Conservation (phyloP, 1,284 basidiomycete genomes). For the Rhizopogon parksii region DNA sequence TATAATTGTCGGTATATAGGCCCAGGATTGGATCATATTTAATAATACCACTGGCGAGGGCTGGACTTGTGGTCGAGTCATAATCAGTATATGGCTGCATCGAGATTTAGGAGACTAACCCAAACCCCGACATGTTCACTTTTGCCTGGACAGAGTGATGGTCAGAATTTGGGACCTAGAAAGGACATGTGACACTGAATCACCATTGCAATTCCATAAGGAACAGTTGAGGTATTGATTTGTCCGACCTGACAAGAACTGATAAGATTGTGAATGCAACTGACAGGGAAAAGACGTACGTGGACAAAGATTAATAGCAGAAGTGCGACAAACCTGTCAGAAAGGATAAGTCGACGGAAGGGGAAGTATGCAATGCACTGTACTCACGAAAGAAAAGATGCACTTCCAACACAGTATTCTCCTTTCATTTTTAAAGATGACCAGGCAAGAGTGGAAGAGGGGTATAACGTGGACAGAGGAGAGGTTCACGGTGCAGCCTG, state of each 20-base stretch:
- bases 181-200: constrained; percentile 11
- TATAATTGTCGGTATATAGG: constrained; percentile 64
- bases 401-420: constrained; percentile 63
- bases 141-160: constrained; percentile 40
- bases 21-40: constrained; percentile 47
- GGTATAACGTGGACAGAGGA: constrained; percentile 7
- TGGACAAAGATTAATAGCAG: constrained; percentile 74
- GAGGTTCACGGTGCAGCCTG: constrained; percentile 18
- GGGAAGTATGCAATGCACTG: constrained; percentile 4
- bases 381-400: constrained; percentile 62
- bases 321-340: constrained; percentile 51
- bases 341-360: constrained; percentile 17
- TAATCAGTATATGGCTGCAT: constrained; percentile 9
- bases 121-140: constrained; percentile 63
- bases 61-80: constrained; percentile 33
- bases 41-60: constrained; percentile 41
- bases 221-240: constrained; percentile 68
- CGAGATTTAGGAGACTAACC: constrained; percentile 36
- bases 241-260: constrained; percentile 57
- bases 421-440: constrained; percentile 47
- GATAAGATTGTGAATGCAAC: constrained; percentile 28
- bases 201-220: constrained; percentile 68
- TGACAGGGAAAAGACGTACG: constrained; percentile 37
- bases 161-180: constrained; percentile 12
- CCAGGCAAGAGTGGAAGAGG: constrained; percentile 11